Conservation (phyloP, 2,329 filamentous ascomycete genomes). For the Dendryphion nanum region DNA sequence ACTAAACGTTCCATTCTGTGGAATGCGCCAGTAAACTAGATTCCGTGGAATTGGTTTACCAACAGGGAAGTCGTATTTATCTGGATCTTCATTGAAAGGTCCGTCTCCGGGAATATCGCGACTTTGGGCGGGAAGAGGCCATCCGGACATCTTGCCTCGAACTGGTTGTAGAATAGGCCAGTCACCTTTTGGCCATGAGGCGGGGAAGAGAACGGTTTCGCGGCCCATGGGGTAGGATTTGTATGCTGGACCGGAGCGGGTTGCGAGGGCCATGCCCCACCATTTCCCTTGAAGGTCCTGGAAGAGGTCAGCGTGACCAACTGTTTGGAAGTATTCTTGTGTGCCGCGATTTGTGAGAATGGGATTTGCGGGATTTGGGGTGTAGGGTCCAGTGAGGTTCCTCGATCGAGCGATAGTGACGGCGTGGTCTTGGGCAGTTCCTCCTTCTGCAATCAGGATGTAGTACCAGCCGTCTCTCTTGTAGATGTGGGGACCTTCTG, state of each 20-base stretch:
- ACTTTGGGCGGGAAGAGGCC: too few species aligned
- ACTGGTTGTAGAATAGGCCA: slow-evolving; percentile 44
- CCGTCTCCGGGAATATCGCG: too few species aligned
- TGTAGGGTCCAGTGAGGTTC: slow-evolving; percentile 36
- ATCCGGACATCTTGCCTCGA: neutral
- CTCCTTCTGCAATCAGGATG: slow-evolving; percentile 22
- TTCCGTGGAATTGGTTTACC: too few species aligned
- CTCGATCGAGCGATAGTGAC: slow-evolving; percentile 35
- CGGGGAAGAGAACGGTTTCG: slow-evolving; percentile 22
- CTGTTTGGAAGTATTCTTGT: slow-evolving; percentile 32
- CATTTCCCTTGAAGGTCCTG: slow-evolving; percentile 20
- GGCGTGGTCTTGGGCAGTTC: slow-evolving; percentile 32
- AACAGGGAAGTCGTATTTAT: too few species aligned
- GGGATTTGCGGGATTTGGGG: slow-evolving; percentile 33
- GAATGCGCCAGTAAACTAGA: too few species aligned
- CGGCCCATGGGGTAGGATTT: slow-evolving; percentile 27
- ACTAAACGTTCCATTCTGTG: too few species aligned
- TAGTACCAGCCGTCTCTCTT: slow-evolving; percentile 14
- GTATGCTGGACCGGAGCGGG: slow-evolving; percentile 14
- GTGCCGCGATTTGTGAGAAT: slow-evolving; percentile 36
- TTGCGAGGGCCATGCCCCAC: slow-evolving; percentile 26
- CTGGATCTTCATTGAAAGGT: too few species aligned
- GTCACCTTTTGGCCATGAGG: slow-evolving; percentile 21
- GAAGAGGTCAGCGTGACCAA: slow-evolving; percentile 30
- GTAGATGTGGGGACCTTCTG: slow-evolving; percentile 37